A percentile compares a stretch with the other conserved stretches of the same genome.
Evolutionary conservation across 345 rosid genomes (phyloP).

Genomic region (Rhizophora mangle): DNA sequence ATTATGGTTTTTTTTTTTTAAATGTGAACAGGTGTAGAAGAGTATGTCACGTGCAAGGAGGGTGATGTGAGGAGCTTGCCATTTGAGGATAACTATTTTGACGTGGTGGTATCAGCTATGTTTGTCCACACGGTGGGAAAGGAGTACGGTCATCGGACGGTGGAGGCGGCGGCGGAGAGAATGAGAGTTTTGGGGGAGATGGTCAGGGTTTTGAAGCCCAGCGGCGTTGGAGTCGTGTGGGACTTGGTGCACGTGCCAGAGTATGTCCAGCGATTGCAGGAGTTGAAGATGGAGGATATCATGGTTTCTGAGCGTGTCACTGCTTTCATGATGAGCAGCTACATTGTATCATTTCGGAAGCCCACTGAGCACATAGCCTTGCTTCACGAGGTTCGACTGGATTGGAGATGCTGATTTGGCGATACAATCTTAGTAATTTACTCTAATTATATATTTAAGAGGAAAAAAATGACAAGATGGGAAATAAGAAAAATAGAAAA

Average conservation of each 20-base stretch:
- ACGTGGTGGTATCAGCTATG: slow-evolving; percentile 86
- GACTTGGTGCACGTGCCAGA: slow-evolving; percentile 80
- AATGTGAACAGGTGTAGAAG: slow-evolving; percentile 65
- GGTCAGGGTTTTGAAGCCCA: slow-evolving; percentile 81
- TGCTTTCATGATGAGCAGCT: slow-evolving; percentile 92
- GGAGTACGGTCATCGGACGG: slow-evolving; percentile 79
- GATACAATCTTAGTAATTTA: not conserved
- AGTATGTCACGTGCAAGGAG: slow-evolving; percentile 90
- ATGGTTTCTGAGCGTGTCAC: slow-evolving; percentile 76
- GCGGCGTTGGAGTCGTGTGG: slow-evolving; percentile 81
- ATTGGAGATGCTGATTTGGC: slow-evolving; percentile 28
- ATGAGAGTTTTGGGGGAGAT: slow-evolving; percentile 77
- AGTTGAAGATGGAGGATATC: slow-evolving; percentile 84
- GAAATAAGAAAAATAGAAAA: not conserved
- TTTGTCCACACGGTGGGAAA: slow-evolving; percentile 81
- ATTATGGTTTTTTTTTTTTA: not conserved
- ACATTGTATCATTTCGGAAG: slow-evolving; percentile 78
- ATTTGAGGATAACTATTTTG: slow-evolving; percentile 76
- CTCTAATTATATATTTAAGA: too few species aligned
- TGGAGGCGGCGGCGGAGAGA: slow-evolving; percentile 90
- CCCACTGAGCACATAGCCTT: slow-evolving; percentile 62
- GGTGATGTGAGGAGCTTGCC: slow-evolving; percentile 84
- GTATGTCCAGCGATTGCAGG: slow-evolving; percentile 71
- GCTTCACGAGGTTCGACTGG: slow-evolving; percentile 49
- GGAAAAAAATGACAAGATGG: not conserved